Conservation (phyloP, 164 flowering plant genomes). For the Berberis thunbergii region DNA sequence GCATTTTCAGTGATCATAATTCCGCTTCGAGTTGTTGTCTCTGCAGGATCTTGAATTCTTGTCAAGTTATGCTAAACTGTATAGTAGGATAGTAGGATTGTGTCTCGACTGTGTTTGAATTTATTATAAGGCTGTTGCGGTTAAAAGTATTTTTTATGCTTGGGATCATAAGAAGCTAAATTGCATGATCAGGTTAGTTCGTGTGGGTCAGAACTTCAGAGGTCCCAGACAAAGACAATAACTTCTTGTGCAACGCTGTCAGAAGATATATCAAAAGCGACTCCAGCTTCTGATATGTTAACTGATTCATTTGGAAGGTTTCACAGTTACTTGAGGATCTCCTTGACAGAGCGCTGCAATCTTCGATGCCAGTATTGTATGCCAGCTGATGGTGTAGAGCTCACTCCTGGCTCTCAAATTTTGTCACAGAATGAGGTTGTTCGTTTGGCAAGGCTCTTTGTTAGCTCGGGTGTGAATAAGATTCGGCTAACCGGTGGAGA, state of each 20-base stretch:
- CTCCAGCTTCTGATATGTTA: conserved; percentile 62
- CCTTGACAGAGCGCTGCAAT: conserved; percentile 91
- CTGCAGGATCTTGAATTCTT: no score
- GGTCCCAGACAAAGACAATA: conserved; percentile 18
- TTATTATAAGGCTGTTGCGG: no score
- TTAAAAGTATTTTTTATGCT: no score
- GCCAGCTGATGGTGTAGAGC: conserved; percentile 93
- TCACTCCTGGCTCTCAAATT: conserved; percentile 57
- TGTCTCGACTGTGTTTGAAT: no score
- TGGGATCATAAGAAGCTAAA: no score
- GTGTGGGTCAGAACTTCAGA: not conserved
- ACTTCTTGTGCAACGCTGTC: conserved; percentile 41
- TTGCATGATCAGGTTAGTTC: no score
- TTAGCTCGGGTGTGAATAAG: conserved; percentile 74
- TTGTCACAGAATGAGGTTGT: conserved; percentile 59
- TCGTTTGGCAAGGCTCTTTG: conserved; percentile 70
- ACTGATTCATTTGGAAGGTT: conserved; percentile 87
- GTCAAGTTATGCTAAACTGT: no score
- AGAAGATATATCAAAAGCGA: conserved; percentile 36
- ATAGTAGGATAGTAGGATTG: no score
- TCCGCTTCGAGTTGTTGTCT: no score
- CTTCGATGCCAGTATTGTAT: conserved; percentile 92
- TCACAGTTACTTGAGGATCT: conserved; percentile 86
- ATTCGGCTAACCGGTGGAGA: conserved; percentile 96
- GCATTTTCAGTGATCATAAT: no score